phyloP scores from a whole-genome alignment of 2,329 filamentous ascomycete genomes.

The Microdochium bolleyi region DNA sequence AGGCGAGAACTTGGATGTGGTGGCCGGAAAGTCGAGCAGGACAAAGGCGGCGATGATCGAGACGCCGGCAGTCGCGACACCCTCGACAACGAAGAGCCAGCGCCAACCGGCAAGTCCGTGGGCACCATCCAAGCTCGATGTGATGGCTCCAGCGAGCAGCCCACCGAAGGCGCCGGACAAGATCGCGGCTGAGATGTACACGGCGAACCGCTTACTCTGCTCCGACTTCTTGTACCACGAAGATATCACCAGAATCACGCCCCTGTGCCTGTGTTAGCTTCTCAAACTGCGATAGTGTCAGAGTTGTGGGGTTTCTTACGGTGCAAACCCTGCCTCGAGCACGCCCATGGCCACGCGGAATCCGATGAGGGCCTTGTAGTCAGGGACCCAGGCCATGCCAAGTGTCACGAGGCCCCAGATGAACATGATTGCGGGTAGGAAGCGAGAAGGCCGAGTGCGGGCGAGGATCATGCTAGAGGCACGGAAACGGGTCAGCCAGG shows the following conservation, averaged over 20 bases:
- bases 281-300: too few relatives aligned
- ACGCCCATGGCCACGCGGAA: conserved; percentile 43
- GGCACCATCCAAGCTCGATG: conserved; percentile 42
- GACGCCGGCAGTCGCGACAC: conserved; percentile 51
- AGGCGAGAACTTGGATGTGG: conserved; percentile 47
- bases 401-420: conserved; percentile 25
- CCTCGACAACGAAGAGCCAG: conserved; percentile 55
- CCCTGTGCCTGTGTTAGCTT: too few relatives aligned
- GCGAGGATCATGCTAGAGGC: conserved; percentile 45
- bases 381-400: conserved; percentile 19
- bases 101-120: conserved; percentile 38
- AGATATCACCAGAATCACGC: conserved; percentile 52
- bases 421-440: conserved; percentile 60
- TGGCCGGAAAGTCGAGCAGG: conserved; percentile 63
- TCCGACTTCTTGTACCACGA: conserved; percentile 52
- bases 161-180: conserved; percentile 60
- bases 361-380: conserved; percentile 16
- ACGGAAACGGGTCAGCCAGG: too few relatives aligned
- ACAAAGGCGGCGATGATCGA: conserved; percentile 53
- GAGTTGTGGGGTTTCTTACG: too few relatives aligned
- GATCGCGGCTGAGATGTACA: conserved; percentile 67
- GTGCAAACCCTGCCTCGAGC: conserved; percentile 51
- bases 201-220: conserved; percentile 33
- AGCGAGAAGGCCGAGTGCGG: conserved; percentile 51
- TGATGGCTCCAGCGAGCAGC: conserved; percentile 52